Conservation (phyloP, 495 filamentous ascomycete genomes). For the Aspergillus taichungensis region DNA sequence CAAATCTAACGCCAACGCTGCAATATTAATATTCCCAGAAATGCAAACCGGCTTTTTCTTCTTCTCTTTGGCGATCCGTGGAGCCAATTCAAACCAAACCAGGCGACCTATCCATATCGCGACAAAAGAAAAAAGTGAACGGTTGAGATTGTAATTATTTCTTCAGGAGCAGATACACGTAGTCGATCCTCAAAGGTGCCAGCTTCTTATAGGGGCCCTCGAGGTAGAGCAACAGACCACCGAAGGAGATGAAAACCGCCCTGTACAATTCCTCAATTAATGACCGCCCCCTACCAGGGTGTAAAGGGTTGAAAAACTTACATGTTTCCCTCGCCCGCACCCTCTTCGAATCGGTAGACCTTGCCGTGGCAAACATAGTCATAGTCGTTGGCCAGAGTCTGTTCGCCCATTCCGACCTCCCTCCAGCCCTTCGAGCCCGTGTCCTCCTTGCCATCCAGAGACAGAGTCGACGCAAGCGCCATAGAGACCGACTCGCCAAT, state of each 20-base stretch:
- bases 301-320: constrained; percentile 37
- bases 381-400: constrained; percentile 78
- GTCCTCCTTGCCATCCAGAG: constrained; percentile 73
- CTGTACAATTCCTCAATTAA: constrained; percentile 36
- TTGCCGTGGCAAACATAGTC: constrained; percentile 98
- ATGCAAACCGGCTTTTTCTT: constrained; percentile 10
- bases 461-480: constrained; percentile 73
- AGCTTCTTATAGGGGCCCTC: constrained; percentile 95
- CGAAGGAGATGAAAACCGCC: constrained; percentile 87
- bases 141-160: constrained; percentile 44
- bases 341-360: constrained; percentile 95
- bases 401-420: constrained; percentile 61
- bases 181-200: constrained; percentile 78
- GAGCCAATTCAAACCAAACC: not conserved
- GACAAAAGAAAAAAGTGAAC: constrained; percentile 1
- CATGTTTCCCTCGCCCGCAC: constrained; percentile 69
- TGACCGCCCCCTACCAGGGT: not conserved
- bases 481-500: constrained; percentile 67
- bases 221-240: constrained; percentile 78
- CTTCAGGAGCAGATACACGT: constrained; percentile 89
- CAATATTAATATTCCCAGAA: constrained; percentile 13
- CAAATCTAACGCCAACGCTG: constrained; percentile 24
- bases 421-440: constrained; percentile 65
- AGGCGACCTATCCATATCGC: not conserved
- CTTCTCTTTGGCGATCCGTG: not conserved